A percentile compares a stretch with the other conserved stretches of the same genome.
phyloP scores from a whole-genome alignment of 805 yeast genomes.

The Ogataea degrootiae region DNA sequence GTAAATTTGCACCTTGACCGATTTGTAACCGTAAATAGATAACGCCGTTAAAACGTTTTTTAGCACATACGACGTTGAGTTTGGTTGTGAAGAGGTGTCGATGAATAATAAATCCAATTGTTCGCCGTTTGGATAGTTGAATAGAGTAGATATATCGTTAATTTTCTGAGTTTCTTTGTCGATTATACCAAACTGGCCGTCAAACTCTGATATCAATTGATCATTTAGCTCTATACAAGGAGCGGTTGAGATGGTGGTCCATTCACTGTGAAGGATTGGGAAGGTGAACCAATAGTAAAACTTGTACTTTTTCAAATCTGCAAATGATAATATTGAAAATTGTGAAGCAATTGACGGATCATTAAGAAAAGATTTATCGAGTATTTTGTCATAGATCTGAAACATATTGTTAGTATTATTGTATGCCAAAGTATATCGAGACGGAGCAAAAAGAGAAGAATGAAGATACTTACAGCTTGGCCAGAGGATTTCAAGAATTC shows the following conservation, averaged over 20 bases:
- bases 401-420: neutral
- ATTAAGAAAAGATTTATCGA: conserved; percentile 29
- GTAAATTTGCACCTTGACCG: conserved; percentile 35
- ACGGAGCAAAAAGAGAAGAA: neutral
- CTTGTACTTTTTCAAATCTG: conserved; percentile 84
- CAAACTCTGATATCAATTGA: neutral
- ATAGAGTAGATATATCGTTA: conserved; percentile 6
- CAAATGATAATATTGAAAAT: conserved; percentile 60
- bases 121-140: conserved; percentile 2
- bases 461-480: conserved; percentile 14
- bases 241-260: conserved; percentile 32
- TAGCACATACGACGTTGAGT: conserved; percentile 18
- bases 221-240: neutral
- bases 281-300: conserved; percentile 88
- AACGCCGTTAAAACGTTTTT: conserved; percentile 26
- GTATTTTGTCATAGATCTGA: conserved; percentile 23
- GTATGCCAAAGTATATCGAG: neutral
- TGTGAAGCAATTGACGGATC: conserved; percentile 38
- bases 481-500: conserved; percentile 45
- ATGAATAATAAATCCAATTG: conserved; percentile 17
- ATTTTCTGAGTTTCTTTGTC: conserved; percentile 3
- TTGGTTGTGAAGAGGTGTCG: conserved; percentile 21
- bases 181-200: conserved; percentile 16
- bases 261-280: conserved; percentile 57
- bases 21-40: conserved; percentile 28